phyloP scores from a whole-genome alignment of 306 rosid species.

The Ochetophila trinervis region DNA sequence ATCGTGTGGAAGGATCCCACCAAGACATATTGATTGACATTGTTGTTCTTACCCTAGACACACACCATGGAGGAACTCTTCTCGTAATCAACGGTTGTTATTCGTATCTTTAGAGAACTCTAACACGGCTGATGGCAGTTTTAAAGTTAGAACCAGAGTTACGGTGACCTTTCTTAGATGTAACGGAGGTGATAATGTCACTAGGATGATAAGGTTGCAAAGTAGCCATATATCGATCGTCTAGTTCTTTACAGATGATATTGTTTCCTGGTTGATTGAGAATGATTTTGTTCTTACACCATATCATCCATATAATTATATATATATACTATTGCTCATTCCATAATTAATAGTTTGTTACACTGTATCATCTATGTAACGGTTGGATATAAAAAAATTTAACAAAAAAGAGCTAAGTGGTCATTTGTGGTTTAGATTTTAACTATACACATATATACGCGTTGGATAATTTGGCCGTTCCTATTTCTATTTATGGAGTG shows the following conservation, averaged over 20 bases:
- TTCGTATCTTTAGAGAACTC: not conserved
- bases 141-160: no score
- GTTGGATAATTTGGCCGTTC: no score
- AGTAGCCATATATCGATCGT: not conserved
- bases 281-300: not conserved
- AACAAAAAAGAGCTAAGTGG: not conserved
- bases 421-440: not conserved
- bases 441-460: not conserved
- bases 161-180: no score
- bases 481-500: no score
- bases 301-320: no score
- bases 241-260: conserved; percentile 1
- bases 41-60: not conserved
- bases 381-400: no score
- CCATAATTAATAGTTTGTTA: no score
- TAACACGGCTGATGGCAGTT: not conserved
- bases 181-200: not conserved
- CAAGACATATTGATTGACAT: not conserved
- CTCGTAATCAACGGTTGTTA: not conserved
- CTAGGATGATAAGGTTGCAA: not conserved
- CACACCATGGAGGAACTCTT: conserved; percentile 3
- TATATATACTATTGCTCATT: no score
- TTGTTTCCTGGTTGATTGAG: not conserved
- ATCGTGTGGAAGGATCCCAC: not conserved
- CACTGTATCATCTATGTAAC: no score